Conservation (phyloP, 345 rosid genomes). For the Citrus medica region DNA sequence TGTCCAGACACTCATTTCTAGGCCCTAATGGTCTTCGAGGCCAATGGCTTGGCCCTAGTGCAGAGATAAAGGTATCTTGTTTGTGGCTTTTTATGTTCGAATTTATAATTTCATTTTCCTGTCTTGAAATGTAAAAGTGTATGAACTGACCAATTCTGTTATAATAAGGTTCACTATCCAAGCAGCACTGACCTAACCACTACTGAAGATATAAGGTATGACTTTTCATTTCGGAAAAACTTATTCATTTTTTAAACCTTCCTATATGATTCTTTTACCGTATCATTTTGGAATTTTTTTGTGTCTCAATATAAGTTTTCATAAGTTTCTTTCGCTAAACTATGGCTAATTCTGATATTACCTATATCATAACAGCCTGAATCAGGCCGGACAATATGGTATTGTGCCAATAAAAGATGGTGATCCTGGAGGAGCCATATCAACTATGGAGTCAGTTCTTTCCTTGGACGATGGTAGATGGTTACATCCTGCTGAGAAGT, state of each 20-base stretch:
- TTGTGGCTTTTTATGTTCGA: neutral
- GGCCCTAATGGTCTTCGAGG: constrained; percentile 88
- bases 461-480: constrained; percentile 95
- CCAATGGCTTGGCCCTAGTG: constrained; percentile 83
- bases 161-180: constrained; percentile 74
- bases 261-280: neutral
- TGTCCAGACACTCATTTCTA: constrained; percentile 88
- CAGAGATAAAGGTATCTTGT: constrained; percentile 64
- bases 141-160: constrained; percentile 21
- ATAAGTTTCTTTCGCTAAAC: neutral
- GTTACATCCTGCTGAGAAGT: constrained; percentile 49
- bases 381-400: constrained; percentile 41
- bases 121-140: constrained; percentile 9
- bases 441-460: constrained; percentile 76
- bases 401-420: constrained; percentile 38
- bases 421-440: constrained; percentile 37
- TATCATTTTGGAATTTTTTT: neutral
- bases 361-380: constrained; percentile 38
- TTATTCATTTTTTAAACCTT: neutral
- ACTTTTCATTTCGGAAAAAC: neutral
- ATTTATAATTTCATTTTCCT: neutral
- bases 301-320: neutral
- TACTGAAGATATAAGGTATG: constrained; percentile 49
- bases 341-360: constrained; percentile 18
- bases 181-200: constrained; percentile 50